phyloP scores from a whole-genome alignment of 805 yeast genomes.

The Ogataea angusta region DNA sequence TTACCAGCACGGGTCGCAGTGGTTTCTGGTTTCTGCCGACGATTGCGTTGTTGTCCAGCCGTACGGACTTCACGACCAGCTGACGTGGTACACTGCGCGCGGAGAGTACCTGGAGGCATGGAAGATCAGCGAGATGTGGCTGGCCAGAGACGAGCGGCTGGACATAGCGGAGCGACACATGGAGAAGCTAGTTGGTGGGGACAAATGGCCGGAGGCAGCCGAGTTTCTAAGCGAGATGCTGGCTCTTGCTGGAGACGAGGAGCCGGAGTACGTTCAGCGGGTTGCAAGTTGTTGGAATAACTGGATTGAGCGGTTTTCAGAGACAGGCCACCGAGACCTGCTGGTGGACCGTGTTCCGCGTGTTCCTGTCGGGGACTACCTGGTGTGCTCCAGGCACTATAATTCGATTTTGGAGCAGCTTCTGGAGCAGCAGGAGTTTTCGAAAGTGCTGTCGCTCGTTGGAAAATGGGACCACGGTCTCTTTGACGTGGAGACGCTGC shows the following conservation, averaged over 20 bases:
- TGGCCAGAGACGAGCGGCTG: constrained; percentile 48
- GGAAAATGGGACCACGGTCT: constrained; percentile 55
- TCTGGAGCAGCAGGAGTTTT: constrained; percentile 34
- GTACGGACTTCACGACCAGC: constrained; percentile 64
- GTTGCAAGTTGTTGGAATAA: constrained; percentile 56
- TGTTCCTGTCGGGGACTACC: constrained; percentile 26
- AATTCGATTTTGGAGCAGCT: constrained; percentile 46
- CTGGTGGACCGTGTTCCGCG: constrained; percentile 59
- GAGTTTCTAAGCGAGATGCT: constrained; percentile 44
- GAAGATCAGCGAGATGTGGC: constrained; percentile 63
- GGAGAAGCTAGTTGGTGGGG: constrained; percentile 38
- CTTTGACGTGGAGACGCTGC: constrained; percentile 46
- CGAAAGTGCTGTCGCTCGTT: constrained; percentile 41
- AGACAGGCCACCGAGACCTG: constrained; percentile 41
- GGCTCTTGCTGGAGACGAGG: constrained; percentile 18
- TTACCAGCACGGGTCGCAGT: constrained; percentile 46
- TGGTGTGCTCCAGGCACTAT: constrained; percentile 40
- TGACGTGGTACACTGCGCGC: constrained; percentile 65
- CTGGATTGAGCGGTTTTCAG: constrained; percentile 55
- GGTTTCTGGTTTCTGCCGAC: constrained; percentile 71
- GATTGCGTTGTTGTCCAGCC: constrained; percentile 79
- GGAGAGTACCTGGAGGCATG: constrained; percentile 67
- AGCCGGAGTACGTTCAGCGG: constrained; percentile 20
- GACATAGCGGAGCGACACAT: constrained; percentile 59
- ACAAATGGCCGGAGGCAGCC: constrained; percentile 57